Percentiles rank a stretch among this genome's conserved stretches.
phyloP scores from a whole-genome alignment of 805 yeast genomes.

The Saccharomyces kudriavzevii region DNA sequence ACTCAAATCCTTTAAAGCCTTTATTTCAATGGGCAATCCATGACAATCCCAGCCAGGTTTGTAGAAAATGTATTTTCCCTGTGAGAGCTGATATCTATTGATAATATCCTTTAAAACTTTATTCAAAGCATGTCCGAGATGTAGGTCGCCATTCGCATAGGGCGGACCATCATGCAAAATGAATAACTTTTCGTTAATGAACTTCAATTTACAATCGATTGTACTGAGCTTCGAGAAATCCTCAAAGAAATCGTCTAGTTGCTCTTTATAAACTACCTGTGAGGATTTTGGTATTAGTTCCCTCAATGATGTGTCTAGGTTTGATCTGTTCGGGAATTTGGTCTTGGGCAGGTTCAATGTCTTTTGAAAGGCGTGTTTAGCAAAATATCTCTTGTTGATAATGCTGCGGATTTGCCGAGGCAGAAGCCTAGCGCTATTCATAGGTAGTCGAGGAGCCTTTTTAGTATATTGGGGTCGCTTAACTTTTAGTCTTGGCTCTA shows the following conservation, averaged over 20 bases:
- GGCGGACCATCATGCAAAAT: constrained; percentile 97
- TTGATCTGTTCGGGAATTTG: constrained; percentile 54
- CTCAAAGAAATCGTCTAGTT: constrained; percentile 27
- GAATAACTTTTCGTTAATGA: constrained; percentile 38
- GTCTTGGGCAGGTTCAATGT: constrained; percentile 64
- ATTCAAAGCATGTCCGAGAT: constrained; percentile 86
- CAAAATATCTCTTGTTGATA: constrained; percentile 3
- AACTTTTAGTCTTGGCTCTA: not conserved
- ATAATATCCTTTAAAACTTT: constrained; percentile 84
- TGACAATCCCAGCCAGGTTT: constrained; percentile 99
- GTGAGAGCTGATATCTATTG: constrained; percentile 56
- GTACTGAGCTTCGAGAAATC: constrained; percentile 6
- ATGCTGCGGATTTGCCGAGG: constrained; percentile 1
- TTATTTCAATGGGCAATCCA: constrained; percentile 92
- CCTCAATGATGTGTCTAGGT: constrained; percentile 35
- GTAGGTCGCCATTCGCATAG: constrained; percentile 91
- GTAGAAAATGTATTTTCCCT: constrained; percentile 58
- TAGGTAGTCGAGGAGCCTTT: not conserved
- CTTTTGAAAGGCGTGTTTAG: constrained; percentile 36
- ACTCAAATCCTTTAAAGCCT: constrained; percentile 51
- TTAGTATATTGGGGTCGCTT: not conserved
- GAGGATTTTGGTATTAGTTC: constrained; percentile 47
- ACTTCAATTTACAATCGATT: constrained; percentile 17
- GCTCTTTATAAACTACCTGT: constrained; percentile 59
- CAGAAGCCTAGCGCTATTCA: not conserved